These are phyloP conservation scores for Aspergillus hancockii DNA, from an alignment of 495 filamentous ascomycete species.

Conservation along the genomic window DNA sequence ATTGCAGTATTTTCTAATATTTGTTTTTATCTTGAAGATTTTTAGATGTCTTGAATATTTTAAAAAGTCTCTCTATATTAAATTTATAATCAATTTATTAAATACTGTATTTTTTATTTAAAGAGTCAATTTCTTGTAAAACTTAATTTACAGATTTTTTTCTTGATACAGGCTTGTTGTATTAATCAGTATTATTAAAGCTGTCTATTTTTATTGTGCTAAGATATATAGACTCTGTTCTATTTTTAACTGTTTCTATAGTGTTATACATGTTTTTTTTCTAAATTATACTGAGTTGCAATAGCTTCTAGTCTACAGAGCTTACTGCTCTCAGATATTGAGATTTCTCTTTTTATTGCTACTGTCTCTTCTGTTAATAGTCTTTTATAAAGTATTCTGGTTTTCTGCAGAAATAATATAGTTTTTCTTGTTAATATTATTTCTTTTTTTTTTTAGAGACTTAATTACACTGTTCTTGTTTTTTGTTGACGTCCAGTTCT, in stretches of 20 bases:
- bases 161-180: background rate
- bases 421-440: background rate
- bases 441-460: background rate
- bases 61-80: conserved; percentile 1
- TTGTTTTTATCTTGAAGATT: background rate
- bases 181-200: background rate
- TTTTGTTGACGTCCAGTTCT: background rate
- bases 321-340: background rate
- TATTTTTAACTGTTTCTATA: too few relatives aligned
- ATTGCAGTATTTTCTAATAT: too few relatives aligned
- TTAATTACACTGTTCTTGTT: background rate
- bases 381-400: background rate
- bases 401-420: background rate
- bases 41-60: background rate
- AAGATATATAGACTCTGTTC: too few relatives aligned
- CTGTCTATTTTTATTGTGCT: background rate
- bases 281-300: background rate
- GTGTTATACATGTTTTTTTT: background rate
- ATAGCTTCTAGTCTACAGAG: background rate
- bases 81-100: background rate
- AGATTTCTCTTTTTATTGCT: background rate
- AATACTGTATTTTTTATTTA: conserved; percentile 3
- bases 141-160: background rate
- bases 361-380: background rate
- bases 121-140: background rate